Conservation (phyloP, 306 rosid species). For the apple (Malus domestica) region DNA sequence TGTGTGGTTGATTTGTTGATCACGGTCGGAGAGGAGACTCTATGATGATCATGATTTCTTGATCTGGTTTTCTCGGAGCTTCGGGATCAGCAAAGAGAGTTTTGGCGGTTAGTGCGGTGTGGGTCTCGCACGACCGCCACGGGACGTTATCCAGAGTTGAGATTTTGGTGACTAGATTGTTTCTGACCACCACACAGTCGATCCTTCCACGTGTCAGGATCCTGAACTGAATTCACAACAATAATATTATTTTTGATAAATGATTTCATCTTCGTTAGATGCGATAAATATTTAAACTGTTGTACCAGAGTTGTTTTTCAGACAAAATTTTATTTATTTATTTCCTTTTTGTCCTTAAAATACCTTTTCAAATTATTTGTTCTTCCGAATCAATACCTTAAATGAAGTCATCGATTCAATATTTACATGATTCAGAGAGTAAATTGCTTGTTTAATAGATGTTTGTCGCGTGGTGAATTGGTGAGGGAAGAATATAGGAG, state of each 20-base stretch:
- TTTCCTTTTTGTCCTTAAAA: no score
- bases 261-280: no score
- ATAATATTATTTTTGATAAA: no score
- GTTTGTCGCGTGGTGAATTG: no score
- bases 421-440: background rate
- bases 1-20: background rate
- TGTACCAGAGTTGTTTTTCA: no score
- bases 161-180: background rate
- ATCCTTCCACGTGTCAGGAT: conserved; percentile 1
- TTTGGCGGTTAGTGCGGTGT: background rate
- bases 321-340: no score
- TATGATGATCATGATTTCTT: background rate
- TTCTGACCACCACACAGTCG: background rate
- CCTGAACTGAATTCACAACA: background rate
- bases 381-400: background rate
- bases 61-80: background rate
- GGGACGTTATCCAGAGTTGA: background rate
- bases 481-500: background rate
- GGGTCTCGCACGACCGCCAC: conserved; percentile 2
- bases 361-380: background rate
- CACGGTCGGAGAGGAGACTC: background rate
- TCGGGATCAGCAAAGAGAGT: background rate
- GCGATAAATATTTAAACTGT: no score
- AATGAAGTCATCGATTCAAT: no score
- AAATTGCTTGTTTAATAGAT: background rate